A percentile compares a stretch with the other conserved stretches of the same genome.
Evolutionary conservation across 805 yeast genomes (phyloP).

Genomic region (Kurtzmaniella fragi): DNA sequence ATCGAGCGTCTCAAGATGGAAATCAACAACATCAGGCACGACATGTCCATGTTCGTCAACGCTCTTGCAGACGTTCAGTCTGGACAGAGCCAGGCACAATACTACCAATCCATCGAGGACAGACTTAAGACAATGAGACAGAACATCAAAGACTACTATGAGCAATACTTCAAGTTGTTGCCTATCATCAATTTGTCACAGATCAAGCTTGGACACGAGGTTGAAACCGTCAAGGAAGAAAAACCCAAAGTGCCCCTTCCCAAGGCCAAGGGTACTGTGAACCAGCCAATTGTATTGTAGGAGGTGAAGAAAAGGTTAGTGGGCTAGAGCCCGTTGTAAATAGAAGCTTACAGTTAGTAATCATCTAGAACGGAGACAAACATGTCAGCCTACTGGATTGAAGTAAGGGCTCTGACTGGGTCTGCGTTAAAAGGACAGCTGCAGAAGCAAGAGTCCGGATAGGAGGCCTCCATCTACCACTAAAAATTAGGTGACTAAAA

Average conservation of each 20-base stretch:
- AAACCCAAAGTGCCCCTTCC: constrained; percentile 1
- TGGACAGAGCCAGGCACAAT: constrained; percentile 30
- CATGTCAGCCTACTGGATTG: too few species aligned
- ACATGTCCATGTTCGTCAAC: constrained; percentile 33
- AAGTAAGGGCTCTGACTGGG: too few species aligned
- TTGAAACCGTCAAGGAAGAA: constrained; percentile 35
- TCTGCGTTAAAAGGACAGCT: too few species aligned
- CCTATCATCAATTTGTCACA: constrained; percentile 50
- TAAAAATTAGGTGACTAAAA: too few species aligned
- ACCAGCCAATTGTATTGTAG: constrained; percentile 10
- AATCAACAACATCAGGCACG: constrained; percentile 35
- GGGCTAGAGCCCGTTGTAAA: too few species aligned
- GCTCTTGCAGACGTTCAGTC: constrained; percentile 32
- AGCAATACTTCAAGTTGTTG: constrained; percentile 39
- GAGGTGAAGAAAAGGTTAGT: neutral
- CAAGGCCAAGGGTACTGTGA: constrained; percentile 2
- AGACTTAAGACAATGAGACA: constrained; percentile 32
- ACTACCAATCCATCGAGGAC: constrained; percentile 30
- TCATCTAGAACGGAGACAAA: too few species aligned
- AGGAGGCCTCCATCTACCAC: too few species aligned
- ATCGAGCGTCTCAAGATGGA: constrained; percentile 39
- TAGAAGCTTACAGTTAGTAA: too few species aligned
- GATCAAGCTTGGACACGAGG: constrained; percentile 45
- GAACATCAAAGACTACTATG: constrained; percentile 39
- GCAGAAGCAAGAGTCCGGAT: too few species aligned